Evolutionary conservation across 768 basidiomycete genomes (phyloP).

Genomic region (Melanogaster broomeanus): DNA sequence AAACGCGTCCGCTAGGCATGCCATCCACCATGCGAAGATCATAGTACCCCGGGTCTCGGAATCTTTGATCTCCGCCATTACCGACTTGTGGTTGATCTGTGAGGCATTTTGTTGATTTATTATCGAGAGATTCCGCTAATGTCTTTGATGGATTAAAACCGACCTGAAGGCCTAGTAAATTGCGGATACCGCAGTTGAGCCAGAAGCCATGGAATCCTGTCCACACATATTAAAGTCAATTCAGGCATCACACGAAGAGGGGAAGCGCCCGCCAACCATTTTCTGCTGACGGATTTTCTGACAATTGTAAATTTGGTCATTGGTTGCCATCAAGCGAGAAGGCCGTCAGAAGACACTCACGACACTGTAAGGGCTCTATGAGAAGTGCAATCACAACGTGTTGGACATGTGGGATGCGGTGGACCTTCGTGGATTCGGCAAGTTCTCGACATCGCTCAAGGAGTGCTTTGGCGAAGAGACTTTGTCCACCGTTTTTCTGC

Average conservation of each 20-base stretch:
- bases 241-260: constrained; percentile 12
- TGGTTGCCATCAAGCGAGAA: neutral
- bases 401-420: constrained; percentile 75
- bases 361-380: constrained; percentile 83
- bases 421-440: constrained; percentile 85
- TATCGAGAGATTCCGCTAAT: neutral
- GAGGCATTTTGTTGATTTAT: constrained; percentile 7
- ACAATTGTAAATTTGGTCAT: constrained; percentile 9
- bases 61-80: constrained; percentile 71
- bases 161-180: constrained; percentile 77
- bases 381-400: constrained; percentile 82
- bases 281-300: constrained; percentile 74
- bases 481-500: constrained; percentile 66
- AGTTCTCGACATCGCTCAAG: constrained; percentile 83
- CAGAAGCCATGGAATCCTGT: constrained; percentile 86
- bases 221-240: constrained; percentile 14
- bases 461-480: constrained; percentile 73
- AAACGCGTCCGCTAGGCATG: constrained; percentile 83
- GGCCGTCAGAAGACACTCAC: constrained; percentile 53
- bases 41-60: constrained; percentile 78
- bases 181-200: constrained; percentile 75
- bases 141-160: constrained; percentile 14
- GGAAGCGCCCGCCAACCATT: constrained; percentile 49
- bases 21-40: constrained; percentile 96
- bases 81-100: constrained; percentile 84